These are phyloP conservation scores for Craspedostauros australis DNA, from an alignment of 108 stramenopile genomes.

Conservation along the genomic window DNA sequence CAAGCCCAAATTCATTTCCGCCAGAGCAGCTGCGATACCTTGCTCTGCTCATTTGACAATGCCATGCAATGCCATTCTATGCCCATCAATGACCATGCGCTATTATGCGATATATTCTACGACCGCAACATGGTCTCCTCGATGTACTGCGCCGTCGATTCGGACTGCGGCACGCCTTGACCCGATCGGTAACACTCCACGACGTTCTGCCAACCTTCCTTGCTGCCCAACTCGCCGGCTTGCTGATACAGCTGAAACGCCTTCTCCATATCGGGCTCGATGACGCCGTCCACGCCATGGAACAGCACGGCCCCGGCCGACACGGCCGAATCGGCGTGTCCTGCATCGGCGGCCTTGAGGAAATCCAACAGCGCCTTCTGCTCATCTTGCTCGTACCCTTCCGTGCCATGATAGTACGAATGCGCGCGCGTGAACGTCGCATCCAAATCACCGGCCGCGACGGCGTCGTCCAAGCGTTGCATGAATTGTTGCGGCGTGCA, in stretches of 20 bases:
- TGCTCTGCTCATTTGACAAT: too few species aligned
- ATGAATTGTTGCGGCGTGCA: conserved; percentile 30
- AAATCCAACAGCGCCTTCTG: conserved; percentile 51
- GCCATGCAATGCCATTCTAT: too few species aligned
- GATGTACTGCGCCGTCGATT: conserved; percentile 72
- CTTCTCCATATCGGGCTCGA: conserved; percentile 42
- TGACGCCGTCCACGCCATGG: conserved; percentile 47
- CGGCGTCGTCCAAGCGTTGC: conserved; percentile 33
- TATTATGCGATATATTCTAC: too few species aligned
- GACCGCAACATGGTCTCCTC: conserved; percentile 74
- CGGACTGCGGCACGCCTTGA: conserved; percentile 65
- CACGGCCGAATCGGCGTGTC: conserved; percentile 71
- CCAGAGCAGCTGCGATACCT: too few species aligned
- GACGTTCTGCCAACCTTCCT: conserved; percentile 82
- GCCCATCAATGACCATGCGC: too few species aligned
- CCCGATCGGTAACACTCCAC: conserved; percentile 74
- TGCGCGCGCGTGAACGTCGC: conserved; percentile 65
- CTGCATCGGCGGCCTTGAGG: conserved; percentile 51
- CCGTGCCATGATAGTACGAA: conserved; percentile 50
- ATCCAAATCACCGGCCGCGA: conserved; percentile 47
- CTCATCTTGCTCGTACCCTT: conserved; percentile 52
- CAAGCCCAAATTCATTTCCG: too few species aligned
- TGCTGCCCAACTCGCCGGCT: conserved; percentile 73
- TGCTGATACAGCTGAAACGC: conserved; percentile 79
- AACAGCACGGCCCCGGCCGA: conserved; percentile 78